phyloP scores from a whole-genome alignment of 148 eudicot species.

The Amaranthus palmeri region DNA sequence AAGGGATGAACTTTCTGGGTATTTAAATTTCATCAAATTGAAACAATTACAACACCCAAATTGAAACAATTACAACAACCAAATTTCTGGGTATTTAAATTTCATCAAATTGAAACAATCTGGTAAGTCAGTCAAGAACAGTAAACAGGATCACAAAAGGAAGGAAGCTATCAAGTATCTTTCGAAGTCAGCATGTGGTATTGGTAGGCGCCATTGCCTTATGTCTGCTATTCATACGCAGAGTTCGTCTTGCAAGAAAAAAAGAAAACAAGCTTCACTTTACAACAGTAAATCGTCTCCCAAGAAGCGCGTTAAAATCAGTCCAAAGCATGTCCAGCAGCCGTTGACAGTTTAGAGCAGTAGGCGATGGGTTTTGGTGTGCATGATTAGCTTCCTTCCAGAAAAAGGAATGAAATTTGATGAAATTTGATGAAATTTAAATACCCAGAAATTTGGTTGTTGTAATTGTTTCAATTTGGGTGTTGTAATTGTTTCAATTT shows the following conservation, averaged over 20 bases:
- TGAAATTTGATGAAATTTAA: too few species aligned
- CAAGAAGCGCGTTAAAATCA: slow-evolving; percentile 16
- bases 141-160: slow-evolving; percentile 31
- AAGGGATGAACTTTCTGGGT: too few species aligned
- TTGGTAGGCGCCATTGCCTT: slow-evolving; percentile 16
- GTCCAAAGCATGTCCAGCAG: slow-evolving; percentile 12
- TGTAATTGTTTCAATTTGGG: too few species aligned
- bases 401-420: too few species aligned
- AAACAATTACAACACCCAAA: too few species aligned
- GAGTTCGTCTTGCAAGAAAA: slow-evolving; percentile 19
- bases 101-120: too few species aligned
- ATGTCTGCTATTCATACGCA: slow-evolving; percentile 15
- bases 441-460: too few species aligned
- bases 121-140: slow-evolving; percentile 34
- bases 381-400: too few species aligned
- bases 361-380: background rate
- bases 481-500: too few species aligned
- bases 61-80: too few species aligned
- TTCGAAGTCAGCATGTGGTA: slow-evolving; percentile 19
- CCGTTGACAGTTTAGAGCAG: slow-evolving; percentile 10
- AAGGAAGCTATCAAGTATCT: slow-evolving; percentile 38
- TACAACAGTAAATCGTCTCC: slow-evolving; percentile 3
- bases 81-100: too few species aligned
- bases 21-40: too few species aligned
- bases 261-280: slow-evolving; percentile 11